Evolutionary conservation across 2,329 filamentous ascomycete genomes (phyloP).

Genomic region (Trichoderma koningii): DNA sequence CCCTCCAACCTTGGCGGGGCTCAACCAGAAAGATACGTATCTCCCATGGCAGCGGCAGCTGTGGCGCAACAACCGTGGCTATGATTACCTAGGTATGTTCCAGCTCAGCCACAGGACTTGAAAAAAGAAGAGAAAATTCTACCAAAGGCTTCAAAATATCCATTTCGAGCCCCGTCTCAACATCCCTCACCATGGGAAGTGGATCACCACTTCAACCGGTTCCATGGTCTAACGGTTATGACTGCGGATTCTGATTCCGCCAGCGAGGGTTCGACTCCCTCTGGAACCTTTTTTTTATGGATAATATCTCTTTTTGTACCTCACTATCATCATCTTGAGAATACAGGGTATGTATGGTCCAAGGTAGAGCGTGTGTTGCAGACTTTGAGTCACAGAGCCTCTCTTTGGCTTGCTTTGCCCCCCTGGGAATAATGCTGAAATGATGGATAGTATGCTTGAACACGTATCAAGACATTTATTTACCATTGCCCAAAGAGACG

Average conservation of each 20-base stretch:
- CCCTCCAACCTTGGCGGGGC: slow-evolving; percentile 6
- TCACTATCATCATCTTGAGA: not conserved
- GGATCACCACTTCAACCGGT: slow-evolving; percentile 20
- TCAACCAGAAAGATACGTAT: not conserved
- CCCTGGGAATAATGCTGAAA: not conserved
- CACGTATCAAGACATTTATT: not conserved
- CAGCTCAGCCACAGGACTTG: not conserved
- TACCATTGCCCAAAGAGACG: not conserved
- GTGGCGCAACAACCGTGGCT: not conserved
- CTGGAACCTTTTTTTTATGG: slow-evolving; percentile 18
- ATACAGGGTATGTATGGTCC: no score
- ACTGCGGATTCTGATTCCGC: slow-evolving; percentile 30
- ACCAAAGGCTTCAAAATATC: not conserved
- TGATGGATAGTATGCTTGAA: not conserved
- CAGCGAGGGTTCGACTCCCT: slow-evolving; percentile 30
- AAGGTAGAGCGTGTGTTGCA: no score
- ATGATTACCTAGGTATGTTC: no score
- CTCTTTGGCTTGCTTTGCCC: slow-evolving; percentile 1
- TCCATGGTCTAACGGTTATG: slow-evolving; percentile 29
- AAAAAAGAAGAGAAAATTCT: no score
- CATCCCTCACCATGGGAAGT: slow-evolving; percentile 14
- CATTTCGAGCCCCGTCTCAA: slow-evolving; percentile 3
- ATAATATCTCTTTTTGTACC: not conserved
- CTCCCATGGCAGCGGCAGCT: not conserved
- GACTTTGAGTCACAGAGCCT: not conserved